Conservation (phyloP, 2,329 filamentous ascomycete genomes). For the Hypocreales sp. region DNA sequence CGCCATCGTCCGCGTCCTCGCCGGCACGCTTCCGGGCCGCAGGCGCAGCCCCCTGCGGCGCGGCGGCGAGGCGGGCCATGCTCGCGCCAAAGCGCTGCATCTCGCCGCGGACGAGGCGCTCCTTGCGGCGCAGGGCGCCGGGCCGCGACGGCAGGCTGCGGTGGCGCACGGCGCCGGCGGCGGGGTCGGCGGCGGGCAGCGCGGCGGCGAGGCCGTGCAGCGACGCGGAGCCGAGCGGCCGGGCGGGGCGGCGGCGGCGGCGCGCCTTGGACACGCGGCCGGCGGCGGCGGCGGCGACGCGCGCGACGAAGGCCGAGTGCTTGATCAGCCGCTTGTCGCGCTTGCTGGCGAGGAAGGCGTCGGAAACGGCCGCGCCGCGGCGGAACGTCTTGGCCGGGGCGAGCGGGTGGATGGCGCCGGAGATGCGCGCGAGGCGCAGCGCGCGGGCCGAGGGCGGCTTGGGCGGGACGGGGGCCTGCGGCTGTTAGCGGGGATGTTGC, state of each 20-base stretch:
- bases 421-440: conserved; percentile 36
- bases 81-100: conserved; percentile 73
- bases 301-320: conserved; percentile 63
- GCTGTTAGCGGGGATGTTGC: no score
- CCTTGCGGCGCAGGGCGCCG: conserved; percentile 72
- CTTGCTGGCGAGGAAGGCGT: conserved; percentile 56
- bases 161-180: conserved; percentile 48
- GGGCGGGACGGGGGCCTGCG: conserved; percentile 15
- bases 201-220: conserved; percentile 68
- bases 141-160: conserved; percentile 60
- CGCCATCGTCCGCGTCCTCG: conserved; percentile 5
- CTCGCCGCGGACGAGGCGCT: conserved; percentile 64
- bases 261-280: conserved; percentile 8
- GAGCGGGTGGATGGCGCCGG: conserved; percentile 31
- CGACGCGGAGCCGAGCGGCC: conserved; percentile 65
- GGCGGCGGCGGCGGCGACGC: conserved; percentile 46
- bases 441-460: conserved; percentile 38
- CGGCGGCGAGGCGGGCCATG: conserved; percentile 54
- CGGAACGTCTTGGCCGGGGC: conserved; percentile 37
- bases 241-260: conserved; percentile 41
- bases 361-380: conserved; percentile 31
- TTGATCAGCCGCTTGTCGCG: conserved; percentile 73
- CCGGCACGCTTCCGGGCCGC: no score
- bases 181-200: conserved; percentile 37
- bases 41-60: conserved; percentile 10